phyloP scores from a whole-genome alignment of 1,284 basidiomycete genomes.

The Kalmanozyma brasiliensis region DNA sequence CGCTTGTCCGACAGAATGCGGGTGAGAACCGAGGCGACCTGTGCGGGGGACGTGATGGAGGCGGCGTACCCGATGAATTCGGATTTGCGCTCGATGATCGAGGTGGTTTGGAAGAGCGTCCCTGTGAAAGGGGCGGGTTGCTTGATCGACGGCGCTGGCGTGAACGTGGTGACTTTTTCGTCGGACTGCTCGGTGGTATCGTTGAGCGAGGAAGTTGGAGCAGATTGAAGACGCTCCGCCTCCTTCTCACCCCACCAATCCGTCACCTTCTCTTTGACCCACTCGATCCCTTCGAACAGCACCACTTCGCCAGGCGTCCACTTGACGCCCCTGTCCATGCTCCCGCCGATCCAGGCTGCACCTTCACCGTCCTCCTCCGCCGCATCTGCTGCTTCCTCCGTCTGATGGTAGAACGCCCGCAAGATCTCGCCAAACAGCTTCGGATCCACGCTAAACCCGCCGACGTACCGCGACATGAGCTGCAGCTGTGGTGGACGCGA shows the following conservation, averaged over 20 bases:
- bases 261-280: slow-evolving; percentile 58
- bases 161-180: slow-evolving; percentile 6
- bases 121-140: slow-evolving; percentile 14
- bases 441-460: slow-evolving; percentile 58
- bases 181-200: background rate
- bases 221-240: slow-evolving; percentile 5
- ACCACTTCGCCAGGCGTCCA: slow-evolving; percentile 59
- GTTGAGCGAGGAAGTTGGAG: background rate
- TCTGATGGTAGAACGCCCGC: slow-evolving; percentile 54
- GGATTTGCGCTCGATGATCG: slow-evolving; percentile 66
- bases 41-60: slow-evolving; percentile 49
- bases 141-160: background rate
- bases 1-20: slow-evolving; percentile 55
- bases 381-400: slow-evolving; percentile 1
- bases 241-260: slow-evolving; percentile 52
- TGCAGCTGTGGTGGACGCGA: slow-evolving; percentile 61
- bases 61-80: slow-evolving; percentile 67
- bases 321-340: slow-evolving; percentile 30
- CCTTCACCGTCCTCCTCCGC: slow-evolving; percentile 12
- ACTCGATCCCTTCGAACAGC: slow-evolving; percentile 67
- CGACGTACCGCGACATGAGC: slow-evolving; percentile 60
- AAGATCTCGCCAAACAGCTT: slow-evolving; percentile 62
- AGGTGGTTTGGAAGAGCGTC: slow-evolving; percentile 47
- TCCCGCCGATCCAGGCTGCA: slow-evolving; percentile 17
- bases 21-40: slow-evolving; percentile 56